Conservation (phyloP, 2,329 filamentous ascomycete genomes). For the Cladosporium cucumerinum region DNA sequence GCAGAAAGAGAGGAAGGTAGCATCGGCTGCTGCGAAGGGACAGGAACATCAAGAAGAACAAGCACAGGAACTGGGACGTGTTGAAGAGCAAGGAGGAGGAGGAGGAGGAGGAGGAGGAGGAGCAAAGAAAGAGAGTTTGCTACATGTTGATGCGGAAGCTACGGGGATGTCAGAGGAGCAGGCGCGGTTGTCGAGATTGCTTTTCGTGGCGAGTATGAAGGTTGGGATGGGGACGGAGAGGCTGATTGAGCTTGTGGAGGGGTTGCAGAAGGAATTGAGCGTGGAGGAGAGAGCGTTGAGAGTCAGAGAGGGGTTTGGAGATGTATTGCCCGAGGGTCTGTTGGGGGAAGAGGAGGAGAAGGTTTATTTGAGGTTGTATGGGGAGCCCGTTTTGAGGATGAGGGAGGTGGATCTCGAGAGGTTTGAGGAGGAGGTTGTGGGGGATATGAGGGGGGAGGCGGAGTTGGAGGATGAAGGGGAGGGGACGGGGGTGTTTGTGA, state of each 20-base stretch:
- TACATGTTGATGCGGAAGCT: background rate
- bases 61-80: background rate
- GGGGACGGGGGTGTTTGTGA: constrained; percentile 49
- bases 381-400: constrained; percentile 67
- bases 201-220: constrained; percentile 2
- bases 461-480: constrained; percentile 43
- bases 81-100: background rate
- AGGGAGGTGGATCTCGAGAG: constrained; percentile 34
- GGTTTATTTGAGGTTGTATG: constrained; percentile 79
- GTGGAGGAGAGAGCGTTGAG: constrained; percentile 11
- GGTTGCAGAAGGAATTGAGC: background rate
- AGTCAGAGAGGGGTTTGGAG: constrained; percentile 66
- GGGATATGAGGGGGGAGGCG: constrained; percentile 44
- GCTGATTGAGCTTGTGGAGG: constrained; percentile 9
- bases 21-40: background rate
- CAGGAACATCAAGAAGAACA: background rate
- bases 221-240: constrained; percentile 1
- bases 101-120: background rate
- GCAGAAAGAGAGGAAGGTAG: background rate
- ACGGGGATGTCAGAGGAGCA: constrained; percentile 1
- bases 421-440: constrained; percentile 26
- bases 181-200: background rate
- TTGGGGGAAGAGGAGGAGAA: constrained; percentile 67
- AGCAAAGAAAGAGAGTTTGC: background rate
- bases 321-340: constrained; percentile 69